Conservation (phyloP, 805 yeast genomes). For the Suhomyces canberraensis region DNA sequence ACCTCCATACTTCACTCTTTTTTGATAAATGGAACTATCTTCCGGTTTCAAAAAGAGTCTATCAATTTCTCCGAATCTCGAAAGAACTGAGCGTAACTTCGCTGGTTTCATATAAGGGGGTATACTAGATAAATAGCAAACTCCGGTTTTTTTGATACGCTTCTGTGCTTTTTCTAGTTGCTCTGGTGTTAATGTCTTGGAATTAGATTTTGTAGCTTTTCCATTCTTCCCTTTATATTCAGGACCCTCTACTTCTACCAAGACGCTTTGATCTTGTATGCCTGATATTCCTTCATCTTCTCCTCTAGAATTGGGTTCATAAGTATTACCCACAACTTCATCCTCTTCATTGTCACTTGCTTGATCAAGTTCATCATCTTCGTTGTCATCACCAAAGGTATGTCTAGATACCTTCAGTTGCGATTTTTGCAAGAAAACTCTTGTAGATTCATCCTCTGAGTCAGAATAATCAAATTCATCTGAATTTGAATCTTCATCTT, state of each 20-base stretch:
- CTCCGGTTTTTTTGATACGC: conserved; percentile 73
- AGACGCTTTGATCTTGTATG: too few species aligned
- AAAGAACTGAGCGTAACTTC: conserved; percentile 75
- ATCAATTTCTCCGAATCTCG: conserved; percentile 84
- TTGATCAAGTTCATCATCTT: conserved; percentile 15
- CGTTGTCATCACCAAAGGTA: conserved; percentile 9
- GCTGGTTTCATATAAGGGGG: conserved; percentile 98
- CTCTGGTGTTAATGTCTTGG: conserved; percentile 46
- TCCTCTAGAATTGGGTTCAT: conserved; percentile 9
- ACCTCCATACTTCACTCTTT: conserved; percentile 82
- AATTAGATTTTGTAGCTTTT: conserved; percentile 1
- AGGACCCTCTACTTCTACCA: conserved; percentile 7
- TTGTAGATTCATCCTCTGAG: conserved; percentile 5
- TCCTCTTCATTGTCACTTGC: conserved; percentile 15
- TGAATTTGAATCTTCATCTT: too few species aligned
- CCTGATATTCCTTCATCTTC: neutral
- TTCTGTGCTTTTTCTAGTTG: conserved; percentile 53
- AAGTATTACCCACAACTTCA: conserved; percentile 13
- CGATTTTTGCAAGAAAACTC: conserved; percentile 2
- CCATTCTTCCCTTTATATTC: conserved; percentile 5
- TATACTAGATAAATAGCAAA: conserved; percentile 82
- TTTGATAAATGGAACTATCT: conserved; percentile 57
- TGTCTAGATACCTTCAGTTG: neutral
- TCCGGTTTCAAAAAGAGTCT: conserved; percentile 87
- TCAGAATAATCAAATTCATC: conserved; percentile 10